Percentiles rank a stretch among this genome's conserved stretches.
These are phyloP conservation scores for Trichoderma simmonsii DNA, from an alignment of 2,329 filamentous ascomycete genomes.

Conservation along the genomic window DNA sequence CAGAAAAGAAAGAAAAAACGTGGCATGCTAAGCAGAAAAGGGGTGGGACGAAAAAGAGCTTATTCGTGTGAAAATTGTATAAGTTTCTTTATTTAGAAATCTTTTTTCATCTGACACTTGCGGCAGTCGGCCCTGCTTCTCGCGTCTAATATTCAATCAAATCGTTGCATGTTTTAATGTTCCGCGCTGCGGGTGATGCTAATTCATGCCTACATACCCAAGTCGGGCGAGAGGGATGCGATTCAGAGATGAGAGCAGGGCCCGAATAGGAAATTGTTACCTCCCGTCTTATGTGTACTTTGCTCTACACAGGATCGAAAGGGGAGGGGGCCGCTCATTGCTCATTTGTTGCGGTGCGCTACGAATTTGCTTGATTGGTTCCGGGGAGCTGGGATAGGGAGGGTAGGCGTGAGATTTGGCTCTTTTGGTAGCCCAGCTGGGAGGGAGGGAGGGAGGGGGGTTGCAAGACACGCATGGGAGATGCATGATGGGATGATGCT, in stretches of 20 bases:
- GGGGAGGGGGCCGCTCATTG: neutral
- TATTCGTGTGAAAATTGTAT: neutral
- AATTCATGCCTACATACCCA: neutral
- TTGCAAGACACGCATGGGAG: constrained; percentile 1
- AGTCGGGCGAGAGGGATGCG: neutral
- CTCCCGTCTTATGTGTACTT: neutral
- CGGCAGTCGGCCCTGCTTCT: neutral
- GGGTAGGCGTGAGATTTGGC: constrained; percentile 11
- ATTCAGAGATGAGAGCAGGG: neutral
- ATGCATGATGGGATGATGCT: neutral
- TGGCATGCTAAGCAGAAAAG: neutral
- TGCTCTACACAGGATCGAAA: neutral
- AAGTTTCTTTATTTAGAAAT: constrained; percentile 9
- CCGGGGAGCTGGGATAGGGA: constrained; percentile 5
- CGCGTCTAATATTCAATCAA: neutral
- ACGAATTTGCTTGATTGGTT: neutral
- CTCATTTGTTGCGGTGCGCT: neutral
- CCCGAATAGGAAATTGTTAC: neutral
- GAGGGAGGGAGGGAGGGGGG: neutral
- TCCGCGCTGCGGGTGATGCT: neutral
- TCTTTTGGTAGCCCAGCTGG: neutral
- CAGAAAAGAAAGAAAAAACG: neutral
- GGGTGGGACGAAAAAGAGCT: neutral
- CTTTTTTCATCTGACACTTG: neutral
- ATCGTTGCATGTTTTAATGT: neutral